These are phyloP conservation scores for Teunomyces kruisii DNA, from an alignment of 805 yeast genomes.

Conservation along the genomic window DNA sequence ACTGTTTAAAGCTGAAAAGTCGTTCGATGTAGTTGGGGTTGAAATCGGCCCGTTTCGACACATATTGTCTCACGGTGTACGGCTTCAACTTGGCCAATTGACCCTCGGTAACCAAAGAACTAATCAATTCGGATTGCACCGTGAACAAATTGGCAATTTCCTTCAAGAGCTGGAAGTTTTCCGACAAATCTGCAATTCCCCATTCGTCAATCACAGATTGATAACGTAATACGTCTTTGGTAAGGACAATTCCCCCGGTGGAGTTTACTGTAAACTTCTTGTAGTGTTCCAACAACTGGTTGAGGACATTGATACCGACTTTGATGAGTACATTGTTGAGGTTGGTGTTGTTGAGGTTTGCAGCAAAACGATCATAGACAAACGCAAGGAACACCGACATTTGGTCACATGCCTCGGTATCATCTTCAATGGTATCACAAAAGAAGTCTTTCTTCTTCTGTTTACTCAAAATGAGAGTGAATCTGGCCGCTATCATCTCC, in stretches of 20 bases:
- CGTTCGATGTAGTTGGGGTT: constrained; percentile 51
- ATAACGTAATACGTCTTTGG: constrained; percentile 78
- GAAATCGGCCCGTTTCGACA: constrained; percentile 70
- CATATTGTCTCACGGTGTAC: constrained; percentile 60
- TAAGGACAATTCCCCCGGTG: constrained; percentile 78
- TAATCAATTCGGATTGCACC: constrained; percentile 76
- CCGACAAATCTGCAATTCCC: constrained; percentile 59
- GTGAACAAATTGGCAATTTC: constrained; percentile 84
- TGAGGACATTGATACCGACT: constrained; percentile 59
- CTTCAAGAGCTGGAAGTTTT: constrained; percentile 65
- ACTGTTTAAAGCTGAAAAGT: constrained; percentile 37
- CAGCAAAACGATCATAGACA: constrained; percentile 38
- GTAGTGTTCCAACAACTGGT: constrained; percentile 66
- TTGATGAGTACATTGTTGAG: constrained; percentile 49
- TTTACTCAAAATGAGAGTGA: constrained; percentile 48
- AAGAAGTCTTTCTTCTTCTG: constrained; percentile 76
- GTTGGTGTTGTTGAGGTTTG: constrained; percentile 43
- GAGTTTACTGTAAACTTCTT: constrained; percentile 74
- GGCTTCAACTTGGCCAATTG: constrained; percentile 67
- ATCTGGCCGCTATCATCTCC: constrained; percentile 50
- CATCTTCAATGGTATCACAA: constrained; percentile 50
- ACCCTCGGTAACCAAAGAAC: constrained; percentile 79
- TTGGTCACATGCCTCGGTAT: constrained; percentile 70
- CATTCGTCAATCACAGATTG: constrained; percentile 69
- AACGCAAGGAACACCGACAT: constrained; percentile 52